These are phyloP conservation scores for Sphaerulina vaccinii DNA, from an alignment of 2,329 filamentous ascomycete species.

Conservation along the genomic window DNA sequence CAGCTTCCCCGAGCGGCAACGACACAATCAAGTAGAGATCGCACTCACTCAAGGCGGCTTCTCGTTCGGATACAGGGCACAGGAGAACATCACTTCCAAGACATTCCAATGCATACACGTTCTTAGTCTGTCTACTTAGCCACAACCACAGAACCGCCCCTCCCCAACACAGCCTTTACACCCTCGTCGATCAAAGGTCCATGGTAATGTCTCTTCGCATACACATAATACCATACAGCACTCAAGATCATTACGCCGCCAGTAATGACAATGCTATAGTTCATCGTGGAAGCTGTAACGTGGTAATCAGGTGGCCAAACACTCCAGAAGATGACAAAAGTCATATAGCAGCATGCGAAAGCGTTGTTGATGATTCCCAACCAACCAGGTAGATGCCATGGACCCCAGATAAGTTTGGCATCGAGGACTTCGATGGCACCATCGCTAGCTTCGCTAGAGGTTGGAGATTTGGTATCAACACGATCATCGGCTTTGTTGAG, in stretches of 20 bases:
- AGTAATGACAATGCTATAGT: conserved; percentile 43
- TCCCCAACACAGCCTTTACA: conserved; percentile 33
- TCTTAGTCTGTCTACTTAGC: no score
- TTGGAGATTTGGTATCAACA: conserved; percentile 2
- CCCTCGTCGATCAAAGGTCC: conserved; percentile 42
- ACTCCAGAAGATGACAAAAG: conserved; percentile 58
- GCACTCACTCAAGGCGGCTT: no score
- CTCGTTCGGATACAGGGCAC: no score
- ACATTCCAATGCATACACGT: no score
- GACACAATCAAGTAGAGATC: no score
- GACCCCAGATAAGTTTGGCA: conserved; percentile 51
- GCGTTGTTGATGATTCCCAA: conserved; percentile 56
- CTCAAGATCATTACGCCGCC: conserved; percentile 42
- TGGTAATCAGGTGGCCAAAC: conserved; percentile 49
- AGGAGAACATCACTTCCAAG: no score
- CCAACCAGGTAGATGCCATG: conserved; percentile 54
- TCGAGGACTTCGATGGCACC: conserved; percentile 6
- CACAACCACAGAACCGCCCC: no score
- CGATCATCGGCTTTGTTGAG: neutral
- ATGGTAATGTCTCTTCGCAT: conserved; percentile 39
- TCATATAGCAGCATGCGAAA: conserved; percentile 54
- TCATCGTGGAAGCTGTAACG: conserved; percentile 42
- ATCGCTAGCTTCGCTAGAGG: conserved; percentile 6
- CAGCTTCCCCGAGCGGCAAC: no score
- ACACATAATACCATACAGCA: conserved; percentile 39